These are phyloP conservation scores for Zygnema cylindricum DNA, from an alignment of 139 green algal species.

Conservation along the genomic window DNA sequence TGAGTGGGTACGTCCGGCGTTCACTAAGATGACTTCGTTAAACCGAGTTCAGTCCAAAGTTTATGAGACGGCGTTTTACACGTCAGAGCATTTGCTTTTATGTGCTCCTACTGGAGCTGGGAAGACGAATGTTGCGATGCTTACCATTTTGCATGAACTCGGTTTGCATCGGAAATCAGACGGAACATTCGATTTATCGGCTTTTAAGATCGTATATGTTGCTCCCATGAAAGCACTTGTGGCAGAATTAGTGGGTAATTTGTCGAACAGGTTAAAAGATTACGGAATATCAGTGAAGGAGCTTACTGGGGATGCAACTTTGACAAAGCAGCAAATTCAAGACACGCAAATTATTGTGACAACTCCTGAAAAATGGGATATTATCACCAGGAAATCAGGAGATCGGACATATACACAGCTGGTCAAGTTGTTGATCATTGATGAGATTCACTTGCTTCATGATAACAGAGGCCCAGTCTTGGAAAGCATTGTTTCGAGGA, in stretches of 20 bases:
- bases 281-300: constrained; percentile 72
- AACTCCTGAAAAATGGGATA: constrained; percentile 99
- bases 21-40: constrained; percentile 85
- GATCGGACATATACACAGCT: constrained; percentile 88
- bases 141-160: constrained; percentile 92
- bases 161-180: constrained; percentile 79
- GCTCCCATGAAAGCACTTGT: constrained; percentile 99
- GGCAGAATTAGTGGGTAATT: constrained; percentile 97
- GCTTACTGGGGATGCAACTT: constrained; percentile 54
- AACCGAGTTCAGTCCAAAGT: constrained; percentile 92
- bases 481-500: constrained; percentile 92
- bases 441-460: constrained; percentile 98
- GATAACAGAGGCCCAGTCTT: constrained; percentile 93
- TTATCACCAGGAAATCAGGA: constrained; percentile 96
- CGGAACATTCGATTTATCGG: constrained; percentile 80
- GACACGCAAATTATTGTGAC: constrained; percentile 95
- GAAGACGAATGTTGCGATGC: constrained; percentile 99
- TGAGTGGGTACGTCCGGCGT: constrained; percentile 89
- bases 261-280: constrained; percentile 59
- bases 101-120: constrained; percentile 86
- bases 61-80: constrained; percentile 86
- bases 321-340: constrained; percentile 92
- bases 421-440: constrained; percentile 94
- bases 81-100: constrained; percentile 93
- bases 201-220: constrained; percentile 90